Evolutionary conservation across 2,329 filamentous ascomycete species (phyloP).

Genomic region (Hypoxylon sp.): DNA sequence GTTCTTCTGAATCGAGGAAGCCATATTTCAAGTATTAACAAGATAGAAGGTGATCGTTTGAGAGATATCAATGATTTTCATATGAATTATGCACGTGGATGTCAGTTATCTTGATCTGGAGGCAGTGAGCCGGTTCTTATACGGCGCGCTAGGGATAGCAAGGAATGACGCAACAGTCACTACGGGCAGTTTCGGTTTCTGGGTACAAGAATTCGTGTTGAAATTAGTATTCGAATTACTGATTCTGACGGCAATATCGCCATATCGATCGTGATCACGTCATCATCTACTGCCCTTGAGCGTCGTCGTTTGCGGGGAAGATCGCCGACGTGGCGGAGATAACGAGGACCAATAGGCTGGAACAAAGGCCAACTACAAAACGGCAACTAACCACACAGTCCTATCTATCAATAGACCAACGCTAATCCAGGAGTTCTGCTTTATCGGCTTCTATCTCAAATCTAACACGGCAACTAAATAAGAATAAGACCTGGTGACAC

Average conservation of each 20-base stretch:
- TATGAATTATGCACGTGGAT: background rate
- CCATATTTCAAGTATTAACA: conserved; percentile 46
- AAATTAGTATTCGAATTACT: conserved; percentile 11
- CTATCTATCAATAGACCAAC: background rate
- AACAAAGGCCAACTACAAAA: conserved; percentile 35
- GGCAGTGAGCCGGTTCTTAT: conserved; percentile 22
- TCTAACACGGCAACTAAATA: background rate
- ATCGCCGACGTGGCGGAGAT: conserved; percentile 35
- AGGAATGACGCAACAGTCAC: conserved; percentile 24
- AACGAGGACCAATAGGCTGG: conserved; percentile 20
- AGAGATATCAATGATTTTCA: background rate
- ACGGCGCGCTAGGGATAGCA: background rate
- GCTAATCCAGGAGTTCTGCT: background rate
- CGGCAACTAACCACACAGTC: background rate
- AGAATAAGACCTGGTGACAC: background rate
- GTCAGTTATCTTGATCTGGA: background rate
- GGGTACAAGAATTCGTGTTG: background rate
- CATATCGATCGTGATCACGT: conserved; percentile 40
- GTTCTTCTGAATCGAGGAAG: conserved; percentile 66
- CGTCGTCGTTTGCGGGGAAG: conserved; percentile 34
- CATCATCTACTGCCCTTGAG: conserved; percentile 21
- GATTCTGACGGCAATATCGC: conserved; percentile 25
- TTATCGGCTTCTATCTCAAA: background rate
- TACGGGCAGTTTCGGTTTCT: background rate
- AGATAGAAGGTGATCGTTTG: background rate